Base-by-base conservation (phyloP, 2,329 filamentous ascomycete species). In the Chaetomium olivaceum region DNA sequence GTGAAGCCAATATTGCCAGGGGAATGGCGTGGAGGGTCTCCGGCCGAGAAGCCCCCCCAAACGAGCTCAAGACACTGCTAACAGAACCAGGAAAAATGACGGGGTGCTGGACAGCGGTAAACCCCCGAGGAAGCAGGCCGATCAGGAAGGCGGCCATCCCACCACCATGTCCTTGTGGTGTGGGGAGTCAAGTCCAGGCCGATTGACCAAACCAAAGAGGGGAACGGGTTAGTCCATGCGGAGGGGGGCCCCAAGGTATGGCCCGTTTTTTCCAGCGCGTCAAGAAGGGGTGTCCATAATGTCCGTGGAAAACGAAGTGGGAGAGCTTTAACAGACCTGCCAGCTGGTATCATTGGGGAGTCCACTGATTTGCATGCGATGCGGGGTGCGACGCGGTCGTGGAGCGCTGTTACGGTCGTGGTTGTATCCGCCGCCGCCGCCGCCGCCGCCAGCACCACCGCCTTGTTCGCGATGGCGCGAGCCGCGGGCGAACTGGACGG, bases 271-370 rank as follows among this genome's bases (percentile, higher is more conserved):
- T 70, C 67, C 68, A 68, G 70, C 58, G 51, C 54, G 52, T 60
- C 39, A 62, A 66, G 69, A 67, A 67, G 55, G 72, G 79, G 31
- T 33, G 61, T 68, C 62, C 36, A 64, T 64, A 60, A 51, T 60
- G 79, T 76, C 76, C 80, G 79, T 75, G 76, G 77, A 79, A 78
- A 83, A 85, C 75, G 77, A 85, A 86, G 81, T 81, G 83, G 86
- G 80, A 78, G 80, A 78, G 77, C 39, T 58, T 78, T 64, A 83
- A 91, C 95, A 95, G 90, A 99, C 95, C 95, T 99, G 95, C 95
- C 95, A 99, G 88, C 93, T 97, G 85, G 95, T 99, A 85, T 98
- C 94, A 82, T 88, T 89, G 78, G 94, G 93, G 80, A 99, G 92
- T 83, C 93, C 94, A 84, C 91, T 91, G 77, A 99, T 96, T 80